Conservation (phyloP, 2,329 filamentous ascomycete species). For the Sporothrix schenckii region DNA sequence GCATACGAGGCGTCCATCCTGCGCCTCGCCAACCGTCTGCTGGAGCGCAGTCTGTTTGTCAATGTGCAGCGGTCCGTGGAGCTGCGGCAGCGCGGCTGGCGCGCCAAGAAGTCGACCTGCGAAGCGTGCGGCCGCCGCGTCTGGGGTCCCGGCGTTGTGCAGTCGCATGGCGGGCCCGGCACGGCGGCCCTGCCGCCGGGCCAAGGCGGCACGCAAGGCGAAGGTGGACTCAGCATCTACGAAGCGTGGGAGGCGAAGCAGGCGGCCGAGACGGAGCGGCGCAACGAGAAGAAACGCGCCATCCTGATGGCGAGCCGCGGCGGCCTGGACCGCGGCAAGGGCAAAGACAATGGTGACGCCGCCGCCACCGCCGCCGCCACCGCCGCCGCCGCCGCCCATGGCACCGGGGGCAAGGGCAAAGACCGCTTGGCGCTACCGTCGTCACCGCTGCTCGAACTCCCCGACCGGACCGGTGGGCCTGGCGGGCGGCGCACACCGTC, state of each 20-base stretch:
- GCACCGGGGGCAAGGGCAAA: slow-evolving; percentile 47
- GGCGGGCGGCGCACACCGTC: slow-evolving; percentile 27
- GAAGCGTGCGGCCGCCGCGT: slow-evolving; percentile 80
- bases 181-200: not conserved
- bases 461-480: not conserved
- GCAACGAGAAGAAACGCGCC: slow-evolving; percentile 40
- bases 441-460: slow-evolving; percentile 1
- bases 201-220: not conserved
- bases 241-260: slow-evolving; percentile 75
- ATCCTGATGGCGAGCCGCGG: slow-evolving; percentile 32
- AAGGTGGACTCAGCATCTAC: slow-evolving; percentile 61
- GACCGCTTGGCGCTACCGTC: slow-evolving; percentile 8
- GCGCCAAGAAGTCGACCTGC: slow-evolving; percentile 82
- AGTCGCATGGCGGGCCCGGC: slow-evolving; percentile 38
- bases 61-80: slow-evolving; percentile 75
- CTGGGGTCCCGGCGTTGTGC: slow-evolving; percentile 86
- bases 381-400: not conserved
- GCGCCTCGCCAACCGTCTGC: slow-evolving; percentile 77
- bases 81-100: slow-evolving; percentile 83
- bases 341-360: slow-evolving; percentile 41
- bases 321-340: slow-evolving; percentile 46
- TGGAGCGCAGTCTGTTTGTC: slow-evolving; percentile 86
- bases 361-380: not conserved
- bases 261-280: slow-evolving; percentile 51
- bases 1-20: slow-evolving; percentile 92